Base-by-base conservation (phyloP, 768 basidiomycete species). In the Mycena vulgaris region DNA sequence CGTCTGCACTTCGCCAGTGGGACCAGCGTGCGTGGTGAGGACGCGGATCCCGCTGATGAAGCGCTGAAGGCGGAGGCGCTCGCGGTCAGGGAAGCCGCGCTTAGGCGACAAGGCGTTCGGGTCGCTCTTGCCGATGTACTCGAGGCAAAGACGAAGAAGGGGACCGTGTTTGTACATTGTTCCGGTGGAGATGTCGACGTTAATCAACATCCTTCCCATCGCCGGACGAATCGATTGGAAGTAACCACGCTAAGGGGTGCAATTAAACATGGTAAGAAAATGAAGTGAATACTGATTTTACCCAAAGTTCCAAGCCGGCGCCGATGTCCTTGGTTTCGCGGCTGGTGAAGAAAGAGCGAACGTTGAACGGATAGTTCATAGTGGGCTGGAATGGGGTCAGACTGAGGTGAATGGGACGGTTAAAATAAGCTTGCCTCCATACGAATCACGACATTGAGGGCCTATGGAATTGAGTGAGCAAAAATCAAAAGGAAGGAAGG, bases 211-310 rank as follows among this genome's bases (percentile, higher is more conserved):
- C 13, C 77, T 80, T 5, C 87, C 88, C 27, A 86, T 83, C 0
- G 83, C 89, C 17, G 89, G 90, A n/a, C 89, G 82, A 11, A 90
- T 84, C 0, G 88, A 89, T 76, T 90, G 89, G 77, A 90, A 90
- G 61, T 90, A 90, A 0, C 89, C 89, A 3, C 89, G 82, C 90
- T 93, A 93, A 1, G 92, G 88, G 86, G 4, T 5, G 1, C 56
- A 16, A n/a, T 16, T 66, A 16, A 66, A 59, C 40, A n/a, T n/a
- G 25, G 35, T 5, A 9, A 9, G 17, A 40, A 4, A 33, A 21
- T 2, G 42, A 48, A 48, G 39, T 7, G 19, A 19, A n/a, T 8
- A 33, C 45, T 23, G 17, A 21, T 31, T 17, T 30, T 1, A 52
- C 51, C 51, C 89, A 90, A 6, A 90, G 80, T 10, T 85, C 81